phyloP scores from a whole-genome alignment of 352 stramenopile species.

The Phytophthora hibernalis region DNA sequence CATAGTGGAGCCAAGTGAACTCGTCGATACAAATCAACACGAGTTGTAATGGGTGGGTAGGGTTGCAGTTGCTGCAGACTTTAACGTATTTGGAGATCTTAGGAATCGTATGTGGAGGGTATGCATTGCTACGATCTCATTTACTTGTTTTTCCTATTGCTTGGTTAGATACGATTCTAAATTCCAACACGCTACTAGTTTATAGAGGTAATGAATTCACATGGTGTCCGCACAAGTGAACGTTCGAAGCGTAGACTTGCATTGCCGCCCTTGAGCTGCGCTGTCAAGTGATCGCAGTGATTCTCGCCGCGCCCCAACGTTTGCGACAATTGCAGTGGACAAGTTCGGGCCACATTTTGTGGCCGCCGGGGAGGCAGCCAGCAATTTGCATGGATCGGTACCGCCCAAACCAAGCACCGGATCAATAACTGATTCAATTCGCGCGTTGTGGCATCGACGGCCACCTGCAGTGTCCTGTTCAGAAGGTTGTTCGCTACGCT shows the following conservation, averaged over 20 bases:
- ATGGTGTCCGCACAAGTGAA: background rate
- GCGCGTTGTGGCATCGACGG: background rate
- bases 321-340: background rate
- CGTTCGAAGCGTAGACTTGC: background rate
- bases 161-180: background rate
- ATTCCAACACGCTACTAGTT: background rate
- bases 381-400: background rate
- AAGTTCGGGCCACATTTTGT: conserved; percentile 9
- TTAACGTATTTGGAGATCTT: conserved; percentile 1
- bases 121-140: background rate
- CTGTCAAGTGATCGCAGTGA: background rate
- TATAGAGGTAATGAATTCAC: background rate
- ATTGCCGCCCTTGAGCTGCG: background rate
- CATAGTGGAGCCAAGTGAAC: no score
- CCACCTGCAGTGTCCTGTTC: no score
- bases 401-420: no score
- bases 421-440: no score
- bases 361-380: conserved; percentile 9
- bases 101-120: background rate
- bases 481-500: no score
- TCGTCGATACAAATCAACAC: conserved; percentile 3
- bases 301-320: background rate
- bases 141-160: background rate
- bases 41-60: conserved; percentile 23
- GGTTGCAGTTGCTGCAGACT: conserved; percentile 23